phyloP scores from a whole-genome alignment of 208 protist species.

The Lotmaria passim region DNA sequence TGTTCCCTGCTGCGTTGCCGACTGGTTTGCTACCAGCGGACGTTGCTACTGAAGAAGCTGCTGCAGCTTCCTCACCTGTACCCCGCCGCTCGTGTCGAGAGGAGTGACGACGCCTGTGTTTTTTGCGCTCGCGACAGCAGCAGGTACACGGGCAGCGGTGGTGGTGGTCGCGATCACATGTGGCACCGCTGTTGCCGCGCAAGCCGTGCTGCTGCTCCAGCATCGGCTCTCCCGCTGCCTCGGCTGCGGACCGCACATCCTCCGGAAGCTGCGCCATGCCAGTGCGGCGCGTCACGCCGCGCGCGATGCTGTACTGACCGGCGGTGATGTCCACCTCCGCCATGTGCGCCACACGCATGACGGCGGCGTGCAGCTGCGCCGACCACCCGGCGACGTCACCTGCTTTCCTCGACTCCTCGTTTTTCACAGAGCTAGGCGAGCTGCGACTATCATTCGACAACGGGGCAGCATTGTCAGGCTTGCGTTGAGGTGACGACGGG shows the following conservation, averaged over 20 bases:
- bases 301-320: constrained; percentile 25
- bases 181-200: neutral
- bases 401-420: neutral
- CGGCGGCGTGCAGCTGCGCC: constrained; percentile 22
- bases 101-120: constrained; percentile 4
- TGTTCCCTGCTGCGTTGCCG: neutral
- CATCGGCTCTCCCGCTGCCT: too few relatives aligned
- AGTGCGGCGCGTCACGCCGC: constrained; percentile 16
- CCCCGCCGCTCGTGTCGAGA: neutral
- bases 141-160: neutral
- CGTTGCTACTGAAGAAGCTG: too few relatives aligned
- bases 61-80: neutral
- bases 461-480: too few relatives aligned
- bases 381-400: constrained; percentile 10
- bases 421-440: neutral
- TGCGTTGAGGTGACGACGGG: too few relatives aligned
- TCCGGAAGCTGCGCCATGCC: constrained; percentile 23
- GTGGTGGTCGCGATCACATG: too few relatives aligned
- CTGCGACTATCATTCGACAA: neutral
- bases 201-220: neutral
- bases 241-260: neutral
- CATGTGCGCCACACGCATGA: constrained; percentile 41
- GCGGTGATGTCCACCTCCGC: constrained; percentile 73
- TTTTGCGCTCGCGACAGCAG: neutral
- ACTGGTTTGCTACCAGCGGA: neutral